Evolutionary conservation across 139 green algal species (phyloP), one percentile per base, ranked within the genome.

Genomic region (Pedinophyceae sp.): DNA sequence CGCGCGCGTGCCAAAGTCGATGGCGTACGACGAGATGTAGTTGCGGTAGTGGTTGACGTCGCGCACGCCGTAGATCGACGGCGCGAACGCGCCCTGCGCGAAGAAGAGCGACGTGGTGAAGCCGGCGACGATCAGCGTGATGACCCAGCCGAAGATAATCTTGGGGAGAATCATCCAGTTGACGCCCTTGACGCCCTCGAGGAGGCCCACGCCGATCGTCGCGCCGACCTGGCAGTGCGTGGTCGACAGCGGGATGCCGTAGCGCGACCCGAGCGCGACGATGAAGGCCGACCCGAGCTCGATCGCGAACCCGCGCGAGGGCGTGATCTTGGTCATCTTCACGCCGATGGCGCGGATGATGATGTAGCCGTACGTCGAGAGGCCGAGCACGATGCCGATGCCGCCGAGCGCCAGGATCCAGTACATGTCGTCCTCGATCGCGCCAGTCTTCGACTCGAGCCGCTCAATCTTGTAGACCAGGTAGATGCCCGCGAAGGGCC

Each of bases 321-420:
- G 61, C 18, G 68, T 71, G 45, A 75, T 75, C 28, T 75, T 72
- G 20, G 70, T 73, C 27, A 84, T 28, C 50, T 82, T 78, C 16
- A 74, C 71, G 26, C 68, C 68, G 39, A 75, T 59, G 25, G 67
- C 48, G 16, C 52, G 54, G 34, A 74, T 78, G 52, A 78, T 70
- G 25, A 61, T 71, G 65, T 76, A 70, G 23, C 78, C 75, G 50
- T 85, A 89, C 0, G 67, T 78, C 16, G 72, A 69, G 24, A 93
- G 63, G 1, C 84, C 86, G 2, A 82, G 5, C 27, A 89, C 75
- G 27, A 94, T 83, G 26, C 84, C 84, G 0, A 56, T 45, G 3
- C 71, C 87, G 30, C 79, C 75, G 7, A 88, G 55, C 0, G 61
- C 62, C 46, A 93, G 65, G n/a, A 92, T 84, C 79, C 83, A 95